Evolutionary conservation across 1,284 basidiomycete genomes (phyloP), one percentile per base, ranked within the genome.

Genomic region (Naganishia sp.): DNA sequence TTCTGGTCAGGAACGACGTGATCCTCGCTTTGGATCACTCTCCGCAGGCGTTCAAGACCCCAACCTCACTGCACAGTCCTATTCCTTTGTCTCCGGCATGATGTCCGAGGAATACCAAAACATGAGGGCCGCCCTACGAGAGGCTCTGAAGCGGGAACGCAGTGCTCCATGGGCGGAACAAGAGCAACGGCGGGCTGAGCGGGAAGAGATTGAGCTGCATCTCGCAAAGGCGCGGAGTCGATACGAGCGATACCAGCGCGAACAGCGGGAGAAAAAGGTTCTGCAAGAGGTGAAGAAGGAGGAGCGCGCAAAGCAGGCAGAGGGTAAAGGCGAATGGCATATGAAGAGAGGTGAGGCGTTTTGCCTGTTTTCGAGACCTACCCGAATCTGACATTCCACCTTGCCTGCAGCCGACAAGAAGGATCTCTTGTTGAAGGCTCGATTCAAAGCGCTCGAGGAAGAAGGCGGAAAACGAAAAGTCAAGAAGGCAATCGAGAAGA

Each of bases 401-500:
- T 52, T 42, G 23, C 23, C 9, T 23, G 49, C 66, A 94, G 92
- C 85, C 57, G 90, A 90, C 72, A 88, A 90, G 81, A 88, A 86
- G 72, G 84, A 88, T 63, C 72, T 92, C 23, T 74, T 94, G 0
- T 80, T 86, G 66, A 86, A 87, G 67, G 89, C 91, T 15, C 84
- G 87, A 67, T 90, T 90, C 75, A 88, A 92, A 36, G 86, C 87
- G 5, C 82, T 93, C 48, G 88, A 89, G 11, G 83, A 84, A 25
- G 80, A 83, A 59, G 91, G 91, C 1, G 92, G 92, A 6, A 86
- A 86, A 70, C 80, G 83, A 9, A 91, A 92, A 0, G 90, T 94
- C 68, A 90, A 89, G 76, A 92, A 89, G 78, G 90, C 87, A 2
- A 86, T 95, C 48, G 91, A 92, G 74, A 93, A 90, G 83, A 92